A percentile compares a stretch with the other conserved stretches of the same genome.
Conservation (phyloP, 1,284 basidiomycete genomes). For the Pseudozyma thailandica region DNA sequence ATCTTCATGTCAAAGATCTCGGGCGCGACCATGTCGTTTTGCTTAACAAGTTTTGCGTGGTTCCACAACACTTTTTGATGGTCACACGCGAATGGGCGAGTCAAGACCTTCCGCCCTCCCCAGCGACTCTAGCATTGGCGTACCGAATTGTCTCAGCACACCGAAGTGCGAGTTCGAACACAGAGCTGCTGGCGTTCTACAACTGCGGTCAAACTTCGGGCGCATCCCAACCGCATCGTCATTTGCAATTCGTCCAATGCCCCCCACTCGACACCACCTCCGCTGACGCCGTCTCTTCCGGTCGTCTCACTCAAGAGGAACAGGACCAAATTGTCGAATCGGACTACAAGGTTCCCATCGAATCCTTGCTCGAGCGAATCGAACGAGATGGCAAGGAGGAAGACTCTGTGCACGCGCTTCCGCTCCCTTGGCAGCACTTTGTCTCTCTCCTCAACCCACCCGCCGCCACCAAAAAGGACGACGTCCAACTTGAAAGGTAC, state of each 20-base stretch:
- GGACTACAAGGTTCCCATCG: conserved; percentile 54
- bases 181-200: conserved; percentile 62
- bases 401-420: conserved; percentile 55
- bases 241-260: conserved; percentile 63
- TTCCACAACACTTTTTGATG: conserved; percentile 64
- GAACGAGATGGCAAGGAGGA: conserved; percentile 60
- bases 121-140: conserved; percentile 51
- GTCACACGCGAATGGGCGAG: conserved; percentile 59
- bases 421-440: conserved; percentile 66
- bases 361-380: conserved; percentile 56
- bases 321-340: conserved; percentile 26
- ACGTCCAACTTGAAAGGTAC: conserved; percentile 37
- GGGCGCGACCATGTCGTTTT: conserved; percentile 51
- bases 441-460: conserved; percentile 52
- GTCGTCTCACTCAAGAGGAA: conserved; percentile 23
- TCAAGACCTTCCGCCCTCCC: conserved; percentile 62
- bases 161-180: not conserved
- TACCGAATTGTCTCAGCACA: conserved; percentile 54
- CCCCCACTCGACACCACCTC: conserved; percentile 24
- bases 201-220: conserved; percentile 63
- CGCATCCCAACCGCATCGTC: conserved; percentile 62
- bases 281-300: conserved; percentile 1
- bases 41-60: conserved; percentile 66
- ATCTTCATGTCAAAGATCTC: conserved; percentile 56
- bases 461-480: conserved; percentile 8